These are phyloP conservation scores for Talaromyces rugulosus DNA, from an alignment of 2,329 filamentous ascomycete species.

Conservation along the genomic window DNA sequence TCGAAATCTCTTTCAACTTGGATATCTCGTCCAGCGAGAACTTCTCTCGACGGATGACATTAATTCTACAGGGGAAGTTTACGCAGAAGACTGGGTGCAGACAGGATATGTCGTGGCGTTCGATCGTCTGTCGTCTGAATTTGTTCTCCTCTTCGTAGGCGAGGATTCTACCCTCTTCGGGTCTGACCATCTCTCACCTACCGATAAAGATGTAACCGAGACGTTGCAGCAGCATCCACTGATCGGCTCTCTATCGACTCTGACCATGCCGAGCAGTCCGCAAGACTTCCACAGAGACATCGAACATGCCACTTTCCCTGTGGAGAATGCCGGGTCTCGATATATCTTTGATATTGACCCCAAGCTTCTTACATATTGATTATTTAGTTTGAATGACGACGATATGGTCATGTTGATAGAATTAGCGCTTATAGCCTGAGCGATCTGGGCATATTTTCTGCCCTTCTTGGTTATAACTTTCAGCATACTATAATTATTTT, in stretches of 20 bases:
- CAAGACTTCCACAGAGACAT: constrained; percentile 9
- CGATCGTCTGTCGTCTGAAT: constrained; percentile 27
- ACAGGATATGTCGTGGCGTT: constrained; percentile 35
- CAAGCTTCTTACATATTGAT: constrained; percentile 15
- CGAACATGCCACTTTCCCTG: not conserved
- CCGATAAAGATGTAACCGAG: not conserved
- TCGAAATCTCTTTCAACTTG: constrained; percentile 35
- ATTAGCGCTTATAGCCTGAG: not conserved
- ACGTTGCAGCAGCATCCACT: constrained; percentile 1
- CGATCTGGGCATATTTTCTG: not conserved
- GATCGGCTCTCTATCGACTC: constrained; percentile 11
- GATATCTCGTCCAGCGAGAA: constrained; percentile 26
- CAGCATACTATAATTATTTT: not conserved
- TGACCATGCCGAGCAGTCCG: constrained; percentile 7
- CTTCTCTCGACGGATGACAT: not conserved
- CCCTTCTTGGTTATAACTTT: not conserved
- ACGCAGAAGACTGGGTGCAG: constrained; percentile 21
- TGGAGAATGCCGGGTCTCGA: constrained; percentile 3
- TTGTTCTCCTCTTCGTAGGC: constrained; percentile 29
- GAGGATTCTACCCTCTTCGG: constrained; percentile 20
- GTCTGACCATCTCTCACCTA: constrained; percentile 15
- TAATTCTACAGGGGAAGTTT: not conserved
- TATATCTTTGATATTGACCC: constrained; percentile 27
- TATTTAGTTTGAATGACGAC: not conserved
- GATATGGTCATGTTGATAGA: not conserved